phyloP scores from a whole-genome alignment of 805 yeast species.

The Hanseniaspora vineae region DNA sequence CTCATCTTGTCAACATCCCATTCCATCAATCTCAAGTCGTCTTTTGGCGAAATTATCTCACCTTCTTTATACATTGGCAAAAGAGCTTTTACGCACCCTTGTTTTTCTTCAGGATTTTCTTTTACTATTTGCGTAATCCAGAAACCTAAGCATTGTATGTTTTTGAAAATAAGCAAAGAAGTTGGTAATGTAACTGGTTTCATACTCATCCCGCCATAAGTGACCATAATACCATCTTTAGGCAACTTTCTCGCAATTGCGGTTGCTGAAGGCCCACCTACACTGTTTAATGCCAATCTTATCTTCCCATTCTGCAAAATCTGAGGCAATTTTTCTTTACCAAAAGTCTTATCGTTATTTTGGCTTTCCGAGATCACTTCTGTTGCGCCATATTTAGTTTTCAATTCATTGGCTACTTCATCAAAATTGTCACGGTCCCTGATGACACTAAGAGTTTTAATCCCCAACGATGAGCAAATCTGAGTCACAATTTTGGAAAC shows the following conservation, averaged over 20 bases:
- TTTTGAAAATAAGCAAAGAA: conserved; percentile 78
- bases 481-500: conserved; percentile 90
- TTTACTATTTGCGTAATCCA: conserved; percentile 74
- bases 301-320: conserved; percentile 37
- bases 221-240: conserved; percentile 61
- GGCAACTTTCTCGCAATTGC: conserved; percentile 74
- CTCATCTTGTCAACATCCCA: conserved; percentile 19
- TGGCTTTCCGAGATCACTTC: conserved; percentile 79
- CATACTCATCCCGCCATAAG: conserved; percentile 97
- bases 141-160: conserved; percentile 74
- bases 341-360: conserved; percentile 55
- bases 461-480: conserved; percentile 63
- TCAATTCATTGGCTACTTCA: conserved; percentile 42
- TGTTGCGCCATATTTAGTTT: conserved; percentile 61
- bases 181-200: conserved; percentile 92
- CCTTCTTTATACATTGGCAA: conserved; percentile 46
- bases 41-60: conserved; percentile 38
- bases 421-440: conserved; percentile 75
- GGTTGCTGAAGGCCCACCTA: conserved; percentile 81
- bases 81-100: conserved; percentile 39
- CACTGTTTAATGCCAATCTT: conserved; percentile 77
- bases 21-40: conserved; percentile 26
- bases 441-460: conserved; percentile 76
- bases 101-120: conserved; percentile 46
- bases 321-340: conserved; percentile 36